Base-by-base conservation (phyloP, 192 early-diverging fungal species). In the Chytriomyces sp. region DNA sequence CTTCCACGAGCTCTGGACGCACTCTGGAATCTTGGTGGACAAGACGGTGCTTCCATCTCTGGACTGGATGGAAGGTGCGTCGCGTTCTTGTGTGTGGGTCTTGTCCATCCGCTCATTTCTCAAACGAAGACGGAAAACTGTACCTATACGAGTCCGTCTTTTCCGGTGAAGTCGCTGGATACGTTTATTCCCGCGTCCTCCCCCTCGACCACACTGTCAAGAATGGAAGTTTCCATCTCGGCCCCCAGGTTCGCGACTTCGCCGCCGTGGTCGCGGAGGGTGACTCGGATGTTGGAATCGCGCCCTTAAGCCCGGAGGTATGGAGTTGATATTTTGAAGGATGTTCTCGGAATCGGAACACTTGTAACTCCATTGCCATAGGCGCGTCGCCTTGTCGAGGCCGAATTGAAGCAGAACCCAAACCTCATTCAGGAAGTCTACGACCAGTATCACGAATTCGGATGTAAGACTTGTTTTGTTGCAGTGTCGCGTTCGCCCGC, bases 81-180 rank as follows among this genome's bases (percentile, higher is more conserved):
- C n/a, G n/a, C n/a, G n/a, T n/a, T n/a, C n/a, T n/a, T n/a, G n/a
- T n/a, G n/a, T n/a, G n/a, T n/a, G n/a, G n/a, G n/a, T n/a, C n/a
- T n/a, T n/a, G n/a, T n/a, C n/a, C n/a, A n/a, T n/a, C n/a, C n/a
- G n/a, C n/a, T n/a, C n/a, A n/a, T n/a, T n/a, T n/a, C n/a, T n/a
- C n/a, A n/a, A n/a, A n/a, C n/a, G n/a, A n/a, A 52, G 75, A 70
- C 6, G 78, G 75, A 1, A 77, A 72, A 44, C 28, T 79, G 64
- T 79, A 79, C 36, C 28, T 79, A 12, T 79, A 78, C 56, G 78
- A 79, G 69, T 77, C 75, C 5, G 61, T 79, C 5, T 74, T 79
- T 37, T 68, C 70, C 8, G 78, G 78, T 8, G 39, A 68, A 52
- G 71, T 79, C 12, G 65, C 73, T 36, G 78, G 78, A 28, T 74